Conservation (phyloP, 2,329 filamentous ascomycete species). For the Aspergillus candidus region DNA sequence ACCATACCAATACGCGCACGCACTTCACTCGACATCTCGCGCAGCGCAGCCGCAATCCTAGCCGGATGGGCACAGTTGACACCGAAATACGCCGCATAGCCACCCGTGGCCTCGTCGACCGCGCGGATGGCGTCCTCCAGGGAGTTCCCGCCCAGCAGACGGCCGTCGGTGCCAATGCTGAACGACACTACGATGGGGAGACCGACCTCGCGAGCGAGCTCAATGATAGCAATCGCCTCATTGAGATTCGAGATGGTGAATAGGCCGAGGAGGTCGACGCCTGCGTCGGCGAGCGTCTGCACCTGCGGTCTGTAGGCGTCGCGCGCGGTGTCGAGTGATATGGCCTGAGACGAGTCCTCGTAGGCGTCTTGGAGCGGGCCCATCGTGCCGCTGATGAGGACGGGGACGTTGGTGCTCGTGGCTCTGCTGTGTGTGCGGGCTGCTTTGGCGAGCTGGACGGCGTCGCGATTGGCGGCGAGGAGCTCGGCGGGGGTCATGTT, state of each 20-base stretch:
- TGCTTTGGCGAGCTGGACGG: background rate
- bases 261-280: constrained; percentile 3
- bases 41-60: background rate
- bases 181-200: constrained; percentile 6
- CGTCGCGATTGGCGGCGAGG: background rate
- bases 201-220: constrained; percentile 2
- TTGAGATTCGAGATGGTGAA: constrained; percentile 6
- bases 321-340: background rate
- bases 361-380: constrained; percentile 6
- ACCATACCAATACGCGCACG: background rate
- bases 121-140: constrained; percentile 1
- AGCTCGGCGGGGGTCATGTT: background rate
- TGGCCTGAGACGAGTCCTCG: background rate
- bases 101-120: background rate
- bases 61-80: constrained; percentile 4
- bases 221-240: constrained; percentile 5
- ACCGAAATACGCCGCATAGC: constrained; percentile 2
- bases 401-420: background rate
- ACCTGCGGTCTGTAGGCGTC: constrained; percentile 2
- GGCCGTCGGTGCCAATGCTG: background rate
- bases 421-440: background rate
- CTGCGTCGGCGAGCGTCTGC: constrained; percentile 2
- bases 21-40: background rate
- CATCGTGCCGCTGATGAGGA: constrained; percentile 4
- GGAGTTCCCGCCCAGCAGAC: background rate